Conservation (phyloP, 139 green algal species). For the Picochlorum sp. region DNA sequence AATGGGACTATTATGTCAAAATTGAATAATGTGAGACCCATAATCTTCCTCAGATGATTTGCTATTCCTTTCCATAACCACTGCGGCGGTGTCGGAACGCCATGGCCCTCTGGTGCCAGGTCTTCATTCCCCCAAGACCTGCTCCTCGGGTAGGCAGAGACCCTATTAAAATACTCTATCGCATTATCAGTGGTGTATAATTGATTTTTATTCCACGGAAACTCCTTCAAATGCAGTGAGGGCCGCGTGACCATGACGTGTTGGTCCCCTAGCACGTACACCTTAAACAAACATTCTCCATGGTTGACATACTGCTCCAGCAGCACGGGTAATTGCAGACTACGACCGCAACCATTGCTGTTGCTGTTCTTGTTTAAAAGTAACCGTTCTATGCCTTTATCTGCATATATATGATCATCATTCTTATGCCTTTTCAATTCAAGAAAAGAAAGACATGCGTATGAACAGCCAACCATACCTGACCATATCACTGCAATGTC, state of each 20-base stretch:
- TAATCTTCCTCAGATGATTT: constrained; percentile 26
- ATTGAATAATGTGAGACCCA: constrained; percentile 74
- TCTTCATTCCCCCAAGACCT: constrained; percentile 20
- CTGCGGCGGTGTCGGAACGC: constrained; percentile 36
- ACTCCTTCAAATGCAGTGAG: neutral
- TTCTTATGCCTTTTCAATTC: no score
- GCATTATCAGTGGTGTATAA: neutral
- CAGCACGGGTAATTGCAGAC: constrained; percentile 44
- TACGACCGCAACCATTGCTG: neutral
- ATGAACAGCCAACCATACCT: no score
- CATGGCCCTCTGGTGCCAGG: constrained; percentile 19
- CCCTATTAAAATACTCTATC: constrained; percentile 2
- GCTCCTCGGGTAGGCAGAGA: constrained; percentile 15
- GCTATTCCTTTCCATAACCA: constrained; percentile 59
- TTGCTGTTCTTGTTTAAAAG: no score
- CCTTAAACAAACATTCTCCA: constrained; percentile 73
- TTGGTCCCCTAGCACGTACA: constrained; percentile 50
- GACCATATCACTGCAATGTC: constrained; percentile 41
- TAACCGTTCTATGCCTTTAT: no score
- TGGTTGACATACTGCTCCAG: constrained; percentile 77
- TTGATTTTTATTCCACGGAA: neutral
- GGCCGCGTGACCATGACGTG: constrained; percentile 1
- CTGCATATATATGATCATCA: no score
- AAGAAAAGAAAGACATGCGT: no score
- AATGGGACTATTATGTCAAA: constrained; percentile 74